Evolutionary conservation across 208 protist species (phyloP).

Genomic region (Phytomonas francai): DNA sequence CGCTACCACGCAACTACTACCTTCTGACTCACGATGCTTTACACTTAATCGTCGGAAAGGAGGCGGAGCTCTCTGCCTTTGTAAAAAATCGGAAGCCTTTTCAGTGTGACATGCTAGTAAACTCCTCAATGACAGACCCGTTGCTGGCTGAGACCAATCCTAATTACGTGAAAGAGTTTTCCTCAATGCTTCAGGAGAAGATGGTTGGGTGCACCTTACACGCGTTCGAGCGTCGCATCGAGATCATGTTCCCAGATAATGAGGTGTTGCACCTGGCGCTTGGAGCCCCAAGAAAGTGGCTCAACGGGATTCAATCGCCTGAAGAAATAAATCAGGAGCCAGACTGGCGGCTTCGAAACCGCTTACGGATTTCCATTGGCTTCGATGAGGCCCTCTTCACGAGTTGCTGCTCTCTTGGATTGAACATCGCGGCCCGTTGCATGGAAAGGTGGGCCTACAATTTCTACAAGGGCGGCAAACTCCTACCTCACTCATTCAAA

Average conservation of each 20-base stretch:
- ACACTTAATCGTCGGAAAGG: slow-evolving; percentile 33
- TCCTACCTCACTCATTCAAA: slow-evolving; percentile 5
- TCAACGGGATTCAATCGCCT: slow-evolving; percentile 11
- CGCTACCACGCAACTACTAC: slow-evolving; percentile 63
- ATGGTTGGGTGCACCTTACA: slow-evolving; percentile 52
- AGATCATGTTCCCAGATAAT: slow-evolving; percentile 62
- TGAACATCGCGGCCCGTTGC: slow-evolving; percentile 42
- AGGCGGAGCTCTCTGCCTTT: slow-evolving; percentile 61
- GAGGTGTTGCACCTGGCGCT: slow-evolving; percentile 63
- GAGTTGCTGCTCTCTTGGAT: slow-evolving; percentile 25
- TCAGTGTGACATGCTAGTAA: slow-evolving; percentile 86
- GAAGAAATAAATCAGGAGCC: slow-evolving; percentile 34
- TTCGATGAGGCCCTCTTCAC: slow-evolving; percentile 81
- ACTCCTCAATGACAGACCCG: slow-evolving; percentile 45
- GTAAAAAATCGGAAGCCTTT: slow-evolving; percentile 53
- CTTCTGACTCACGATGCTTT: slow-evolving; percentile 75
- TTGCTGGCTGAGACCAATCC: slow-evolving; percentile 7
- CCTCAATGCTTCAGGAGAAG: slow-evolving; percentile 36
- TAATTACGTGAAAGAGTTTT: slow-evolving; percentile 34
- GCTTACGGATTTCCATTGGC: slow-evolving; percentile 77
- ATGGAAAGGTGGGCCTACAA: slow-evolving; percentile 62
- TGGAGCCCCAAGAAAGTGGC: slow-evolving; percentile 31
- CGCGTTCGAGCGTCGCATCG: slow-evolving; percentile 41
- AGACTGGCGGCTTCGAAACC: slow-evolving; percentile 55
- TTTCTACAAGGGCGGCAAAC: slow-evolving; percentile 15